Percentiles rank a stretch among this genome's conserved stretches.
phyloP scores from a whole-genome alignment of 2,329 filamentous ascomycete genomes.

The Arthroderma sp. region DNA sequence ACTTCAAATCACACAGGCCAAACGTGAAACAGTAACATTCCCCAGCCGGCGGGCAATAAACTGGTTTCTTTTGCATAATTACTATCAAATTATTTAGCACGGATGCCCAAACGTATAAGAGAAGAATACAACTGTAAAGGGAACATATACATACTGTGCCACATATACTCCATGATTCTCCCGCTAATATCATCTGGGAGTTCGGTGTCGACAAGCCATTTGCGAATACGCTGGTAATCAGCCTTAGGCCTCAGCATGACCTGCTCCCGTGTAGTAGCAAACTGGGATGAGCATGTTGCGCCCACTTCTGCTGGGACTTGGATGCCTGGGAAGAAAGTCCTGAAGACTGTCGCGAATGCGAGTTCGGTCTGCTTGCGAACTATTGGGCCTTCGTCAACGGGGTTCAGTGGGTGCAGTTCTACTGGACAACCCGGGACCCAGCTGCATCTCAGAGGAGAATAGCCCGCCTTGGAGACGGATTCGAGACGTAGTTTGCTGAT shows the following conservation, averaged over 20 bases:
- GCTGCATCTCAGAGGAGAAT: conserved; percentile 44
- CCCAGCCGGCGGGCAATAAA: conserved; percentile 49
- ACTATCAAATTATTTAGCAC: conserved; percentile 9
- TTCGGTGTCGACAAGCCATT: conserved; percentile 39
- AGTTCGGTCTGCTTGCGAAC: conserved; percentile 38
- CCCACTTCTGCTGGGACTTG: conserved; percentile 36
- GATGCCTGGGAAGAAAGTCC: conserved; percentile 35
- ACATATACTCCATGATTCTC: conserved; percentile 47
- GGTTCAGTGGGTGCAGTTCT: conserved; percentile 35
- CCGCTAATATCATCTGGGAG: conserved; percentile 41
- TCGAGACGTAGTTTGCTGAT: conserved; percentile 39
- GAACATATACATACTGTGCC: conserved; percentile 41
- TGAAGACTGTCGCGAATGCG: conserved; percentile 40
- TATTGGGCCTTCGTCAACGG: conserved; percentile 31
- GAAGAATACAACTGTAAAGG: neutral
- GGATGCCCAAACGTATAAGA: neutral
- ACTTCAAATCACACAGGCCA: conserved; percentile 44
- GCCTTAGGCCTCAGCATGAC: conserved; percentile 35
- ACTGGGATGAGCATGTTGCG: conserved; percentile 45
- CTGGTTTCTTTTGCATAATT: conserved; percentile 37
- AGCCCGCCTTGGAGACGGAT: conserved; percentile 40
- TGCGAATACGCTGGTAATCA: conserved; percentile 39
- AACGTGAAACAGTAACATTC: conserved; percentile 58
- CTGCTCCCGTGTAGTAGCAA: conserved; percentile 40
- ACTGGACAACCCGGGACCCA: conserved; percentile 43